Percentiles rank a stretch among this genome's conserved stretches.
These are phyloP conservation scores for Macrotyloma uniflorum DNA, from an alignment of 306 rosid genomes.

Conservation along the genomic window DNA sequence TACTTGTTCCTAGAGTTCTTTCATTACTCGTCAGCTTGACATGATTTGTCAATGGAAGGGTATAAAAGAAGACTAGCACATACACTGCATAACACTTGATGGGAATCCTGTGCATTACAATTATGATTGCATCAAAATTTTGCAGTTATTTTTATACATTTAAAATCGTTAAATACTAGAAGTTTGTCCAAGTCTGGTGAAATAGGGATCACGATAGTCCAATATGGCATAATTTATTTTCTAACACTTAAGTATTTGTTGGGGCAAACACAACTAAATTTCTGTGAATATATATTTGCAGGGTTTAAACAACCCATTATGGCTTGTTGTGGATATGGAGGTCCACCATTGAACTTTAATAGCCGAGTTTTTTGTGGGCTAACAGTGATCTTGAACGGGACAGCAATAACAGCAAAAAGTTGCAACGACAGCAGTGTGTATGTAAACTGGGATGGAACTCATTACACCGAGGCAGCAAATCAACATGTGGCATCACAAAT, in stretches of 20 bases:
- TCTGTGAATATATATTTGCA: conserved; percentile 35
- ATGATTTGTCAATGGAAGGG: not conserved
- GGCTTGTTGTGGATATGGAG: conserved; percentile 88
- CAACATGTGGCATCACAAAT: conserved; percentile 65
- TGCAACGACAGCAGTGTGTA: conserved; percentile 60
- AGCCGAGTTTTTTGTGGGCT: conserved; percentile 58
- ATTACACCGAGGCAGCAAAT: conserved; percentile 84
- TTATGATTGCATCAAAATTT: not conserved
- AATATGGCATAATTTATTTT: not conserved
- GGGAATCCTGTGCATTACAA: not conserved
- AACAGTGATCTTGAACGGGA: conserved; percentile 65
- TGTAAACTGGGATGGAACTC: conserved; percentile 82
- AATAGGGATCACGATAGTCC: not conserved
- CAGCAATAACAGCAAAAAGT: conserved; percentile 60
- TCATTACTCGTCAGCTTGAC: not conserved
- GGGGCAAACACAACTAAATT: not conserved
- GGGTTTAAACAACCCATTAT: conserved; percentile 74
- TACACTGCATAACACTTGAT: not conserved
- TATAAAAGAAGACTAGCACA: not conserved
- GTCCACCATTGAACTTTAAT: conserved; percentile 72
- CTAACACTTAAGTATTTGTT: not conserved
- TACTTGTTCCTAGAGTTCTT: not conserved
- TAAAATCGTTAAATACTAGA: not conserved
- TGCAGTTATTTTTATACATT: too few species aligned
- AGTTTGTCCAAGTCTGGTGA: not conserved